A percentile compares a stretch with the other conserved stretches of the same genome.
Evolutionary conservation across 176 grass and related monocot genomes (phyloP).

Genomic region (Phoenix dactylifera): DNA sequence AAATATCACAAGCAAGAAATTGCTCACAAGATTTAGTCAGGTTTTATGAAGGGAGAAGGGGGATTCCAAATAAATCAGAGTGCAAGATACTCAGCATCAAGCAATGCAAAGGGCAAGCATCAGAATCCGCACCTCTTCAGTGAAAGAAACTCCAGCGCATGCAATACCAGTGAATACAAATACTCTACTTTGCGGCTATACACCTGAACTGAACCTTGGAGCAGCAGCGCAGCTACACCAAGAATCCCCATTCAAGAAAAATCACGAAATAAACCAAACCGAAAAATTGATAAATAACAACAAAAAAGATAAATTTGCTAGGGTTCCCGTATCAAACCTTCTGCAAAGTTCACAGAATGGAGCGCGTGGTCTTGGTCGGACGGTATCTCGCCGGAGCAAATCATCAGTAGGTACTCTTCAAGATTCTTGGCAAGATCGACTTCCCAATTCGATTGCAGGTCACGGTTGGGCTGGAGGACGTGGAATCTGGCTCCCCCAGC

Average conservation of each 20-base stretch:
- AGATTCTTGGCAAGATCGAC: conserved; percentile 78
- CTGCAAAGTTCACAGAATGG: conserved; percentile 74
- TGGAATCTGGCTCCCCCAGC: conserved; percentile 26
- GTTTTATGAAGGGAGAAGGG: too few species aligned
- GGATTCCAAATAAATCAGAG: too few species aligned
- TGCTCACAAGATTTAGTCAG: too few species aligned
- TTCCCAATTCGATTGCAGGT: conserved; percentile 85
- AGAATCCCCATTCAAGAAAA: not conserved
- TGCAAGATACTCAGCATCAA: not conserved
- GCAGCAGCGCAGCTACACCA: conserved; percentile 64
- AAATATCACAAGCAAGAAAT: too few species aligned
- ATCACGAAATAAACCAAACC: not conserved
- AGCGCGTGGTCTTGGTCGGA: conserved; percentile 28
- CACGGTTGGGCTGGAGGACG: conserved; percentile 60
- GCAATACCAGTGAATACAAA: conserved; percentile 79
- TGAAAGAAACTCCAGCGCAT: conserved; percentile 67
- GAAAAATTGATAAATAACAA: not conserved
- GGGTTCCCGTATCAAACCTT: conserved; percentile 37
- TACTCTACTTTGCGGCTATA: conserved; percentile 96
- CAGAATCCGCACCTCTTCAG: conserved; percentile 71
- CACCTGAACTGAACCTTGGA: conserved; percentile 92
- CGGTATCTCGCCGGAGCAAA: conserved; percentile 67
- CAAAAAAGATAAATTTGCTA: not conserved
- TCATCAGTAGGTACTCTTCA: conserved; percentile 84
- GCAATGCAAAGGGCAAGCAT: not conserved